phyloP scores from a whole-genome alignment of 2,329 filamentous ascomycete genomes.

The Colletotrichum somersetense region DNA sequence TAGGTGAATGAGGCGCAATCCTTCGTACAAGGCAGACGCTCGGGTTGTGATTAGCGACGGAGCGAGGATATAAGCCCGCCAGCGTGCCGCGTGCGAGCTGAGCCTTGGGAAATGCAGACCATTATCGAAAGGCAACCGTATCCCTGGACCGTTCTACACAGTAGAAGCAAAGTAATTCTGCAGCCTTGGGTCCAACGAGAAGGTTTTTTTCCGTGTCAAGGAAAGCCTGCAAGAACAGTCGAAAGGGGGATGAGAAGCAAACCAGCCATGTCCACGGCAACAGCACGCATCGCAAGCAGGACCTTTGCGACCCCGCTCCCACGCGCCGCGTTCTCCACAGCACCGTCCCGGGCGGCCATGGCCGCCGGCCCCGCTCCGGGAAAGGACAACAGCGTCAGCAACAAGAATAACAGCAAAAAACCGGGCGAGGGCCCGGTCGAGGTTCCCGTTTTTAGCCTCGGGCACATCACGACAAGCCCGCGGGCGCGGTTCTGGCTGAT shows the following conservation, averaged over 20 bases:
- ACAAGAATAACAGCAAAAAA: not conserved
- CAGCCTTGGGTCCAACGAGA: not conserved
- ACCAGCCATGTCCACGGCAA: constrained; percentile 10
- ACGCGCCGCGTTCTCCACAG: constrained; percentile 37
- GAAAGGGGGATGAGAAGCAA: not conserved
- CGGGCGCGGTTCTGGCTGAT: constrained; percentile 39
- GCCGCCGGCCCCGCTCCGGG: not conserved
- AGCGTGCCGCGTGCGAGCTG: not conserved
- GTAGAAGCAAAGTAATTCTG: not conserved
- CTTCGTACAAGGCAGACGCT: constrained; percentile 28
- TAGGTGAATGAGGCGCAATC: constrained; percentile 14
- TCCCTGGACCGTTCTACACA: not conserved
- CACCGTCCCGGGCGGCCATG: not conserved
- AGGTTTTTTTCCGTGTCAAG: no score
- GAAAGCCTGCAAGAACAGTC: not conserved
- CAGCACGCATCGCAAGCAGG: constrained; percentile 7
- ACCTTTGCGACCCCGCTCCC: constrained; percentile 9
- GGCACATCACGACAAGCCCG: constrained; percentile 43
- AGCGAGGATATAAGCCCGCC: constrained; percentile 6
- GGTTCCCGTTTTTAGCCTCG: constrained; percentile 44
- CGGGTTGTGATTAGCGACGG: constrained; percentile 14
- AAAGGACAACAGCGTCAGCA: constrained; percentile 15
- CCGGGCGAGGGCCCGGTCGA: constrained; percentile 32
- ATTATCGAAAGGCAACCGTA: not conserved
- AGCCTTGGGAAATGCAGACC: not conserved